Conservation (phyloP, 495 filamentous ascomycete genomes). For the Penicillium simplicissimum region DNA sequence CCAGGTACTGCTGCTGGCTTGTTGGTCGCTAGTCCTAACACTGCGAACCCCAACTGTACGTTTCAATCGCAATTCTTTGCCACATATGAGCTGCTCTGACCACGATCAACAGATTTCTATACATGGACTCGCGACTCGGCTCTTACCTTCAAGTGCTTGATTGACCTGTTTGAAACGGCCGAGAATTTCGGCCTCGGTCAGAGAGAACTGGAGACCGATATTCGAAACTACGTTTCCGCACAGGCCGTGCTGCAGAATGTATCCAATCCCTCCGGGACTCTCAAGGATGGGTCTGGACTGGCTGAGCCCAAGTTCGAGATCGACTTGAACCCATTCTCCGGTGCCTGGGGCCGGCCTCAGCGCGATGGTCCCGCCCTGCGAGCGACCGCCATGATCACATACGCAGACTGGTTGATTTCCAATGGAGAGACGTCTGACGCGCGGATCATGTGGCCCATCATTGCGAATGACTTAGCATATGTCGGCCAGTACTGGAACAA, state of each 20-base stretch:
- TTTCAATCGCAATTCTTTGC: constrained; percentile 6
- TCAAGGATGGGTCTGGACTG: constrained; percentile 49
- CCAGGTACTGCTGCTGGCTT: constrained; percentile 45
- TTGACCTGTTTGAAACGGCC: constrained; percentile 34
- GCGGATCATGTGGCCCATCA: constrained; percentile 51
- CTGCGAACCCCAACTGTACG: constrained; percentile 52
- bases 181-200: constrained; percentile 39
- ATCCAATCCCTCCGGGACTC: constrained; percentile 55
- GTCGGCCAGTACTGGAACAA: constrained; percentile 68
- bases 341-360: constrained; percentile 63
- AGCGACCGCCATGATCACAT: constrained; percentile 40
- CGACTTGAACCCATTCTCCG: constrained; percentile 54
- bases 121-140: constrained; percentile 63
- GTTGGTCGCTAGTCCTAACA: constrained; percentile 57
- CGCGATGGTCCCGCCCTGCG: constrained; percentile 57
- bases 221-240: constrained; percentile 56
- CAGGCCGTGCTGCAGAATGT: constrained; percentile 55
- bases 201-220: constrained; percentile 37
- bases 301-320: constrained; percentile 64
- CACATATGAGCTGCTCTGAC: constrained; percentile 1
- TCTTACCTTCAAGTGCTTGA: constrained; percentile 55
- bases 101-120: constrained; percentile 48
- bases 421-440: constrained; percentile 17
- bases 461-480: constrained; percentile 60
- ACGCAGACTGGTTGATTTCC: constrained; percentile 33